Percentiles rank a stretch among this genome's conserved stretches.
phyloP scores from a whole-genome alignment of 2,329 filamentous ascomycete genomes.

The Plectosphaerella plurivora region DNA sequence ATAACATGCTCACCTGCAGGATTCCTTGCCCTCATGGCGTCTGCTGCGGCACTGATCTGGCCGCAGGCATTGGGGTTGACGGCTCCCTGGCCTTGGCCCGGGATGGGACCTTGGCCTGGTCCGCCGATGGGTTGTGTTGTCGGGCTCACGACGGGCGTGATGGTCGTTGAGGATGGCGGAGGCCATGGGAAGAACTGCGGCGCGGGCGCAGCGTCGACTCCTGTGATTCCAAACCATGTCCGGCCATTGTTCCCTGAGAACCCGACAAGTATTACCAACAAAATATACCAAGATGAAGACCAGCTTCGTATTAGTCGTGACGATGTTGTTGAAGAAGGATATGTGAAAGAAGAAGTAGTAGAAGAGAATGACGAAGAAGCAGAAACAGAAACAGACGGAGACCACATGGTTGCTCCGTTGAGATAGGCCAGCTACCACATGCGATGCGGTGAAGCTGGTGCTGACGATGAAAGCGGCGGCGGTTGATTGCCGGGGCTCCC shows the following conservation, averaged over 20 bases:
- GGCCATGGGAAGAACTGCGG: not conserved
- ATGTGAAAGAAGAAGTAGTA: not conserved
- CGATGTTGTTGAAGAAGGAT: no score
- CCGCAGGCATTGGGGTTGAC: constrained; percentile 16
- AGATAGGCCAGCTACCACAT: not conserved
- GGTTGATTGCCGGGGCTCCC: no score
- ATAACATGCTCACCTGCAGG: constrained; percentile 11
- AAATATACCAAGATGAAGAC: not conserved
- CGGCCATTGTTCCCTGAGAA: not conserved
- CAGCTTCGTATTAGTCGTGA: not conserved
- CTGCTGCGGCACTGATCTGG: constrained; percentile 11
- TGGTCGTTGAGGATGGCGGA: not conserved
- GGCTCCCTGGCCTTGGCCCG: not conserved
- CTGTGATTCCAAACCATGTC: not conserved
- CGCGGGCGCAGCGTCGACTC: not conserved
- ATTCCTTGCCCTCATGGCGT: constrained; percentile 11
- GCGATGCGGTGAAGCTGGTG: not conserved
- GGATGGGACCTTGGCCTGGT: not conserved
- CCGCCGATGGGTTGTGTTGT: not conserved
- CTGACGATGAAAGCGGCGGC: not conserved
- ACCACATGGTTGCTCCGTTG: not conserved
- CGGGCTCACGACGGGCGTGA: not conserved
- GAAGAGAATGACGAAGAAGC: not conserved
- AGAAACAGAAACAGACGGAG: not conserved
- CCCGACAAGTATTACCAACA: not conserved